Evolutionary conservation across 768 basidiomycete genomes (phyloP).

Genomic region (Omphalotus guepiniiformis): DNA sequence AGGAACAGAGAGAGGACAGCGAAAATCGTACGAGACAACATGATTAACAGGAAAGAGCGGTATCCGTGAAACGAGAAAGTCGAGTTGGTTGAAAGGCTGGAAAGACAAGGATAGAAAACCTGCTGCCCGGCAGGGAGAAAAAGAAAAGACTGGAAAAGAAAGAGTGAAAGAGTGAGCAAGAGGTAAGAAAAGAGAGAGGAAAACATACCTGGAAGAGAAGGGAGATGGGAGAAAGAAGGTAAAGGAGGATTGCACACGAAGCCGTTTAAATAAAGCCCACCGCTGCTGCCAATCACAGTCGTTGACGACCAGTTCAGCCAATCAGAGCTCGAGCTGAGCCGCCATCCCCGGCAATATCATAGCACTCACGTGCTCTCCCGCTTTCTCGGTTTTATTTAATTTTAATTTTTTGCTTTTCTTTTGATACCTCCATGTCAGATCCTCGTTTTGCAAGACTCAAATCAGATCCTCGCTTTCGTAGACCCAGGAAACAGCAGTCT

Average conservation of each 20-base stretch:
- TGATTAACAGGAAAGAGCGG: constrained; percentile 26
- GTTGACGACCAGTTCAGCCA: background rate
- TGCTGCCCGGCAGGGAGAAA: constrained; percentile 11
- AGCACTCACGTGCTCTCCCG: too few species aligned
- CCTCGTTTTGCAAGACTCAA: constrained; percentile 84
- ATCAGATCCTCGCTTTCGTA: constrained; percentile 90
- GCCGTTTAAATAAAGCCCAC: background rate
- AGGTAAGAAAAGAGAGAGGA: background rate
- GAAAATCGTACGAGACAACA: constrained; percentile 41
- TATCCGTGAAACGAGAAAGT: constrained; percentile 8
- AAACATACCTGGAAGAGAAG: constrained; percentile 11
- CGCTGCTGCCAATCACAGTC: background rate
- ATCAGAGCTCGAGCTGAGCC: background rate
- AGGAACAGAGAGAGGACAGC: constrained; percentile 37
- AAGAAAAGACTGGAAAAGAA: constrained; percentile 20
- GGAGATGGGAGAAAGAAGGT: too few species aligned
- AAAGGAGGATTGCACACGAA: background rate
- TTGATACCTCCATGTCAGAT: constrained; percentile 54
- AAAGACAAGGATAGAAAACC: constrained; percentile 11
- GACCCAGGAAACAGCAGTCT: constrained; percentile 69
- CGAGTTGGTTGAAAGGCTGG: constrained; percentile 12
- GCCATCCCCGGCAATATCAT: background rate
- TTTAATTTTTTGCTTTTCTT: background rate
- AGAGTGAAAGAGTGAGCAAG: constrained; percentile 9
- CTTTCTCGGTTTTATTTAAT: too few species aligned